A percentile compares a stretch with the other conserved stretches of the same genome.
These are phyloP conservation scores for Pythium myriotylum DNA, from an alignment of 352 stramenopile species.

Conservation along the genomic window DNA sequence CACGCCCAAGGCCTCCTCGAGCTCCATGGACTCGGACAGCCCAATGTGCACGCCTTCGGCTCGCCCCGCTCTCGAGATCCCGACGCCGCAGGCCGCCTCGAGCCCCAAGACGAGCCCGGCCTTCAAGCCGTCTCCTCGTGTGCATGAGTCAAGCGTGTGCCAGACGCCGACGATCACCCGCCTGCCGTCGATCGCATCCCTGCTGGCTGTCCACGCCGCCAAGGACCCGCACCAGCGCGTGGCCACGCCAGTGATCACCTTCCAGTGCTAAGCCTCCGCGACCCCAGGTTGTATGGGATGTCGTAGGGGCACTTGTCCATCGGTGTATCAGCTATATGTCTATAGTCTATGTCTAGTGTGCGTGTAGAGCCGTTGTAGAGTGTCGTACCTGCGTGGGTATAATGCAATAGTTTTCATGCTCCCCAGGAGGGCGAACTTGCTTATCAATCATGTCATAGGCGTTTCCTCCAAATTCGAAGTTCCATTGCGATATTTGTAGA, in stretches of 20 bases:
- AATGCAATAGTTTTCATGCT: constrained; percentile 2
- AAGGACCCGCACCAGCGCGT: constrained; percentile 8
- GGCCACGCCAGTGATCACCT: constrained; percentile 13
- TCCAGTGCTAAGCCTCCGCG: constrained; percentile 23
- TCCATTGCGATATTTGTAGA: neutral
- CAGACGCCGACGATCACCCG: constrained; percentile 37
- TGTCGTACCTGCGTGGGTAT: constrained; percentile 1
- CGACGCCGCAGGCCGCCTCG: neutral
- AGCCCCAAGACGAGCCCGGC: constrained; percentile 17
- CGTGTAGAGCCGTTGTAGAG: constrained; percentile 3
- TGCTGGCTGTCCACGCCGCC: constrained; percentile 34
- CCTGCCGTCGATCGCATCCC: constrained; percentile 63
- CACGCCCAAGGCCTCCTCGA: constrained; percentile 32
- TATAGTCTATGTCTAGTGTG: constrained; percentile 2
- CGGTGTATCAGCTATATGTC: constrained; percentile 15
- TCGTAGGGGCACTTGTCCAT: constrained; percentile 2
- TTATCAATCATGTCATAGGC: neutral
- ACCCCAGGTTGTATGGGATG: constrained; percentile 24
- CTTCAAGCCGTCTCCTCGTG: constrained; percentile 21
- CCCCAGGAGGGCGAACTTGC: neutral
- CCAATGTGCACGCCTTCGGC: constrained; percentile 3
- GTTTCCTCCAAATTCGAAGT: neutral
- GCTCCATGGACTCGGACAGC: constrained; percentile 20
- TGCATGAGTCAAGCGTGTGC: constrained; percentile 21
- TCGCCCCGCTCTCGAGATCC: constrained; percentile 8